Percentiles rank a stretch among this genome's conserved stretches.
Evolutionary conservation across 768 basidiomycete genomes (phyloP).

Genomic region (Inosperma sp.): DNA sequence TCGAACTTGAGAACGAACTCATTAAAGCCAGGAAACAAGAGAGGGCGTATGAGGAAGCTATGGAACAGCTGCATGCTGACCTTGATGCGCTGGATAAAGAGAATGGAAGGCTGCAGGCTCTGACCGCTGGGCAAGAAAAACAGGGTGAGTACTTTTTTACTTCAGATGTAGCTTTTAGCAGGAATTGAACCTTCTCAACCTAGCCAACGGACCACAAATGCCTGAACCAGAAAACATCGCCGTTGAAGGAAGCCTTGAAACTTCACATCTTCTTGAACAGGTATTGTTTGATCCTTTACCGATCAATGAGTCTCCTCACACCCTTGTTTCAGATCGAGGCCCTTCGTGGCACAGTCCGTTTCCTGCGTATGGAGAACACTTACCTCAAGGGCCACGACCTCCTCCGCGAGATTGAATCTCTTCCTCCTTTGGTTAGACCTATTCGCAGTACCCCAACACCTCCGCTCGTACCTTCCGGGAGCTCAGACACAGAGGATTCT

Average conservation of each 20-base stretch:
- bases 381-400: slow-evolving; percentile 93
- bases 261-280: slow-evolving; percentile 85
- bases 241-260: slow-evolving; percentile 80
- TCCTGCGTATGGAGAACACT: slow-evolving; percentile 89
- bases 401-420: slow-evolving; percentile 70
- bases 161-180: neutral
- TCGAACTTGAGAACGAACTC: slow-evolving; percentile 76
- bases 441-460: slow-evolving; percentile 54
- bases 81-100: slow-evolving; percentile 85
- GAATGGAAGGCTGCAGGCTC: slow-evolving; percentile 72
- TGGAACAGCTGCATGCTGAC: slow-evolving; percentile 89
- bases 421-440: slow-evolving; percentile 60
- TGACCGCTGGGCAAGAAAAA: slow-evolving; percentile 61
- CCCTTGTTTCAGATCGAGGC: slow-evolving; percentile 65
- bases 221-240: slow-evolving; percentile 58
- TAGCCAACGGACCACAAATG: slow-evolving; percentile 45
- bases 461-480: slow-evolving; percentile 57
- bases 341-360: slow-evolving; percentile 85
- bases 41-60: slow-evolving; percentile 84
- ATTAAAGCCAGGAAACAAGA: slow-evolving; percentile 83
- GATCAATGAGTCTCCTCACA: slow-evolving; percentile 8
- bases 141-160: slow-evolving; percentile 47
- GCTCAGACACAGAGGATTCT: slow-evolving; percentile 65
- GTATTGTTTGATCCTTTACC: slow-evolving; percentile 34
- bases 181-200: neutral